Evolutionary conservation across 495 filamentous ascomycete species (phyloP).

Genomic region (Oidiodendron maius): DNA sequence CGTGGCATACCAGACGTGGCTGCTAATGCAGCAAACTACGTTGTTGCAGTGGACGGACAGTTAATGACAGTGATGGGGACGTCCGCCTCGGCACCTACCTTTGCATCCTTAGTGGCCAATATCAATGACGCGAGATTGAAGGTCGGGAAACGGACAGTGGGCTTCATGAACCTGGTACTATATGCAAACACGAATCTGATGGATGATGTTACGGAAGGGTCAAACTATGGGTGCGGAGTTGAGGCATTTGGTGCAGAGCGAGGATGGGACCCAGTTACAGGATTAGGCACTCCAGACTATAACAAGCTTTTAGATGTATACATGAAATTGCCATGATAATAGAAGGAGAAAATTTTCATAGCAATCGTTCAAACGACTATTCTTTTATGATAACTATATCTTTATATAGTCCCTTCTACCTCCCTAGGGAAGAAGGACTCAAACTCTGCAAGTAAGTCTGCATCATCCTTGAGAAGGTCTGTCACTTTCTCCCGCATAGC

Average conservation of each 20-base stretch:
- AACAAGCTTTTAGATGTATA: conserved; percentile 38
- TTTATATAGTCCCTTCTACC: no score
- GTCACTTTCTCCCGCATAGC: no score
- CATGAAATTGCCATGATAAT: conserved; percentile 23
- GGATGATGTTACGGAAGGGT: conserved; percentile 41
- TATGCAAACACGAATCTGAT: conserved; percentile 38
- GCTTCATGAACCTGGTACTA: conserved; percentile 46
- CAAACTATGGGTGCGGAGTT: conserved; percentile 38
- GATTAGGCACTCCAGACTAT: conserved; percentile 48
- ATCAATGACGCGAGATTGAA: conserved; percentile 56
- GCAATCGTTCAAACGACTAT: no score
- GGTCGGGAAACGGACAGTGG: conserved; percentile 45
- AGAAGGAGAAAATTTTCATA: no score
- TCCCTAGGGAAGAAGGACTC: no score
- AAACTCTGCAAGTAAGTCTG: no score
- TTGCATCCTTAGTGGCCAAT: conserved; percentile 49
- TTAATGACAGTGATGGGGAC: conserved; percentile 11
- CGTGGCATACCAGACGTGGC: not conserved
- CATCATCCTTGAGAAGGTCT: no score
- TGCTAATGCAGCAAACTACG: not conserved
- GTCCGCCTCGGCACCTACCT: conserved; percentile 38
- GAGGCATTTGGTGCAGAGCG: conserved; percentile 40
- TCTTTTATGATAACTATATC: no score
- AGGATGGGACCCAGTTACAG: conserved; percentile 59
- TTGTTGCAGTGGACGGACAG: not conserved